Evolutionary conservation across 306 rosid species (phyloP).

Genomic region (Erythrophleum fordii): DNA sequence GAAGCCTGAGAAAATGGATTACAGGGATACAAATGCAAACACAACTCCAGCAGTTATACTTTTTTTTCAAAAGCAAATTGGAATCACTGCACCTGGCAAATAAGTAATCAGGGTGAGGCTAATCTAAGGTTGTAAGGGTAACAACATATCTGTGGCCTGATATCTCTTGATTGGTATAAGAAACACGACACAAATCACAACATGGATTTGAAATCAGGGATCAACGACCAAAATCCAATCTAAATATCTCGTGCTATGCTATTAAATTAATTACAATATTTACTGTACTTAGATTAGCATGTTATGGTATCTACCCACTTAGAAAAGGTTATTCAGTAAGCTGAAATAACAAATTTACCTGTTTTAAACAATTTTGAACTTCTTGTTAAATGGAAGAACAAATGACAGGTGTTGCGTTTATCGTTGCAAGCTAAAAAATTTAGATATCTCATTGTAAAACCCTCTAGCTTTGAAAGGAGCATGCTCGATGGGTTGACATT

Average conservation of each 20-base stretch:
- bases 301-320: background rate
- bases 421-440: background rate
- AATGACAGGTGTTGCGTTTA: background rate
- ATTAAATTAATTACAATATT: background rate
- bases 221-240: background rate
- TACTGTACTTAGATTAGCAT: background rate
- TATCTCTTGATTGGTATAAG: background rate
- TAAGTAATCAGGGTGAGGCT: background rate
- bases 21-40: background rate
- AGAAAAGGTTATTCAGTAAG: background rate
- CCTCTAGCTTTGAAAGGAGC: constrained; percentile 12
- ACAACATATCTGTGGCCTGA: background rate
- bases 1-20: constrained; percentile 17
- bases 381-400: background rate
- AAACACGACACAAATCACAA: background rate
- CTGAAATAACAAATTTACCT: background rate
- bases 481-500: background rate
- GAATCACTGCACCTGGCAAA: constrained; percentile 7
- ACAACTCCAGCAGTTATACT: constrained; percentile 9
- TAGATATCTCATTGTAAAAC: constrained; percentile 1
- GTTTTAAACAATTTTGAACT: background rate
- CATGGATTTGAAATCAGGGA: background rate
- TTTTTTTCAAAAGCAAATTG: background rate
- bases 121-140: background rate
- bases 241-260: background rate